Conservation (phyloP, 2,329 filamentous ascomycete genomes). For the Neobulgaria alba region DNA sequence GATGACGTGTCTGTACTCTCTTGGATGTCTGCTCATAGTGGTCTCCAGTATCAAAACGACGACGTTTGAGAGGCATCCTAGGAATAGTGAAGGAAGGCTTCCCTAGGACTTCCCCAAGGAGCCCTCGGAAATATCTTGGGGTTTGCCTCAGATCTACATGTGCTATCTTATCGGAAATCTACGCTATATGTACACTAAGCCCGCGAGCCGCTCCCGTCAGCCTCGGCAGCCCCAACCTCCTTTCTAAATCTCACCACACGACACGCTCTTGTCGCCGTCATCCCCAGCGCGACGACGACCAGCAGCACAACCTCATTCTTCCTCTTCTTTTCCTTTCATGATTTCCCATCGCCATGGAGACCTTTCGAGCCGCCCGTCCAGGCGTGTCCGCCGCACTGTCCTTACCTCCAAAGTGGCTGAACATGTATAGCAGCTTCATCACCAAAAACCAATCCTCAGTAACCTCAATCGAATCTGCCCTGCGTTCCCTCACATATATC, state of each 20-base stretch:
- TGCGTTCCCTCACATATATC: constrained; percentile 90
- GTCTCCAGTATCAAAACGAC: constrained; percentile 13
- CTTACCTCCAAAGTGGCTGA: constrained; percentile 55
- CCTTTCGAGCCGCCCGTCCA: no score
- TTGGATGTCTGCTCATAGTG: constrained; percentile 9
- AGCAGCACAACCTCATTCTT: background rate
- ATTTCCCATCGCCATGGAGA: background rate
- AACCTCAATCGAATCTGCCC: constrained; percentile 86
- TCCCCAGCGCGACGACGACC: no score
- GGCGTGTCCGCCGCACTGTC: background rate
- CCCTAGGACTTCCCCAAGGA: no score
- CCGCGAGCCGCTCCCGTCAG: background rate
- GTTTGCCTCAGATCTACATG: no score
- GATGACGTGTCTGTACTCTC: constrained; percentile 13
- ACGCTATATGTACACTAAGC: no score
- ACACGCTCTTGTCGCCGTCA: background rate
- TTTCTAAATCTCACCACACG: background rate
- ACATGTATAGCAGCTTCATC: constrained; percentile 81
- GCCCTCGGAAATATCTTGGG: no score
- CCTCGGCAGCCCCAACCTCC: background rate
- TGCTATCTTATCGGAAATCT: no score
- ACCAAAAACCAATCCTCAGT: constrained; percentile 90
- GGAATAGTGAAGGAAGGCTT: background rate
- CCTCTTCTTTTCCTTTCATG: background rate
- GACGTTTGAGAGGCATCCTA: constrained; percentile 21